phyloP scores from a whole-genome alignment of 352 stramenopile genomes.

The Thalassiosira mediterranea region DNA sequence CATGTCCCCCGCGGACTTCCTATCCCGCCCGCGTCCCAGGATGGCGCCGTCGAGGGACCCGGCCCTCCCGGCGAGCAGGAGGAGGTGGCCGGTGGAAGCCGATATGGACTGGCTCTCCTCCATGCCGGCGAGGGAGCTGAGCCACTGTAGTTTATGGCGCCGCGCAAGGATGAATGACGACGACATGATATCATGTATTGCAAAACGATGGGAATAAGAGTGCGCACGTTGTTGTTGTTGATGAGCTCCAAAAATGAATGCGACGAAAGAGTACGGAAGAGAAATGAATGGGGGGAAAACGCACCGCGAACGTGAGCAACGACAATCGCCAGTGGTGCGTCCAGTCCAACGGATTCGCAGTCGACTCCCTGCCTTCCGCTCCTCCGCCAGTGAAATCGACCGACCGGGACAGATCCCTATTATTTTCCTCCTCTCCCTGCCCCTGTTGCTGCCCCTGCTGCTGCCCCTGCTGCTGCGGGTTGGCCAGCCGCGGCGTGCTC shows the following conservation, averaged over 20 bases:
- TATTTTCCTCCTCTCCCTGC: conserved; percentile 8
- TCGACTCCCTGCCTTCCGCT: conserved; percentile 1
- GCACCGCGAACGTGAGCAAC: conserved; percentile 73
- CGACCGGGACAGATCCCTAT: conserved; percentile 18
- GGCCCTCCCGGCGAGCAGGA: conserved; percentile 42
- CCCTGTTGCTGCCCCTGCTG: conserved; percentile 3
- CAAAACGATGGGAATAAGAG: neutral
- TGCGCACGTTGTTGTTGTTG: too few species aligned
- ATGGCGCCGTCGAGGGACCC: conserved; percentile 52
- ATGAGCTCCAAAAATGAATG: too few species aligned
- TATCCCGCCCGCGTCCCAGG: conserved; percentile 14
- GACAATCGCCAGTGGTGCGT: conserved; percentile 78
- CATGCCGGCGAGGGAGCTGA: conserved; percentile 46
- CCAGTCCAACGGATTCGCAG: conserved; percentile 53
- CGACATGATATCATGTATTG: neutral
- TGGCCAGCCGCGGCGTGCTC: conserved; percentile 42
- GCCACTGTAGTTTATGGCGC: conserved; percentile 36
- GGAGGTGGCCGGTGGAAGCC: conserved; percentile 40
- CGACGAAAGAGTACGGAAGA: conserved; percentile 1
- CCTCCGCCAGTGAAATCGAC: conserved; percentile 28
- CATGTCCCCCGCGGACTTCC: conserved; percentile 17
- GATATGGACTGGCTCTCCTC: conserved; percentile 51
- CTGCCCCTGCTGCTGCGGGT: neutral
- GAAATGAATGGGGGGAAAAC: conserved; percentile 54
- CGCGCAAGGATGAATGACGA: neutral